A percentile compares a stretch with the other conserved stretches of the same genome.
These are phyloP conservation scores for Shiraia bambusicola DNA, from an alignment of 2,329 filamentous ascomycete species.

Conservation along the genomic window DNA sequence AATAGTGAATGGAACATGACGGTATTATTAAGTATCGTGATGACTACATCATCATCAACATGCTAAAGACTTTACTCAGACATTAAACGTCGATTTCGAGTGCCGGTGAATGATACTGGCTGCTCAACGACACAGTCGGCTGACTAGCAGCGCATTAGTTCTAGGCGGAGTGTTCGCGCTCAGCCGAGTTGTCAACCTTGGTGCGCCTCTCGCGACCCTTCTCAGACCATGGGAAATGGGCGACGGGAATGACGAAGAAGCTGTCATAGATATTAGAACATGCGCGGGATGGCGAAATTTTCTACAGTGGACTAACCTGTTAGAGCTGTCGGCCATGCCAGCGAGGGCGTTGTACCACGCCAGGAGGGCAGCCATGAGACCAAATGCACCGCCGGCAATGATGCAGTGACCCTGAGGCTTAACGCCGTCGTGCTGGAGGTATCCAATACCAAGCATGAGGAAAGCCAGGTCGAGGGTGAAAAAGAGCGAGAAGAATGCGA, in stretches of 20 bases:
- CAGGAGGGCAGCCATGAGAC: constrained; percentile 54
- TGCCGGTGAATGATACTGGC: no score
- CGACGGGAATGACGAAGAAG: constrained; percentile 91
- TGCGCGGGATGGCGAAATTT: neutral
- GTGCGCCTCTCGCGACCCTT: constrained; percentile 43
- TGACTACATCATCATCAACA: no score
- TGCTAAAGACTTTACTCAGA: no score
- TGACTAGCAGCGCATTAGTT: neutral
- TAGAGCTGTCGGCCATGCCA: constrained; percentile 57
- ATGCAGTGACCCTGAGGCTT: constrained; percentile 50
- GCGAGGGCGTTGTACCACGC: constrained; percentile 59
- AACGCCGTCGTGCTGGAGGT: constrained; percentile 49
- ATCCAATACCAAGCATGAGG: constrained; percentile 57
- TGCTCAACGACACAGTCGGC: no score
- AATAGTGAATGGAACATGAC: no score
- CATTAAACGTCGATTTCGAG: no score
- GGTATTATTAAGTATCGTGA: no score
- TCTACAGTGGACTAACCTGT: constrained; percentile 43
- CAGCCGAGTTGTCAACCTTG: constrained; percentile 46
- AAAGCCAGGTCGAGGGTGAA: constrained; percentile 61
- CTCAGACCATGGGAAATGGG: constrained; percentile 89
- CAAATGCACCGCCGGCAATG: constrained; percentile 55
- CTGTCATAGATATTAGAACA: constrained; percentile 48
- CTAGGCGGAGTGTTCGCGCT: constrained; percentile 8
- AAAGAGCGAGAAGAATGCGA: constrained; percentile 60